Evolutionary conservation across 805 yeast species (phyloP), one percentile per base, ranked within the genome.

Genomic region (Kuraishia hungarica): DNA sequence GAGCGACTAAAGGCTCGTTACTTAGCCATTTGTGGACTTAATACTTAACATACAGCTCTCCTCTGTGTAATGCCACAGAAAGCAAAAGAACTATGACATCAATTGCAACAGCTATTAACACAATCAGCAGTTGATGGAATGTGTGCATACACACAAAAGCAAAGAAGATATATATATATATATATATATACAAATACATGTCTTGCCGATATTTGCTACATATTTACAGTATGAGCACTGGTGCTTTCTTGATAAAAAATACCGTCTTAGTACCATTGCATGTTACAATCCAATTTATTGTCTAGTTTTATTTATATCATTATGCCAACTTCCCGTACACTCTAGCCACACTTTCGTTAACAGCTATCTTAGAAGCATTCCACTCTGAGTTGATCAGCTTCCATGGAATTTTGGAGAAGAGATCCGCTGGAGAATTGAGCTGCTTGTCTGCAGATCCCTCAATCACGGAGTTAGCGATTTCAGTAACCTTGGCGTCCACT

Each of bases 331-430:
- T 58, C 19, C 54, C 59, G 53, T 54, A 66, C 29, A 70, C 62
- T 51, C 66, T 65, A 39, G 61, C 61, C 51, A 69, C 67, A 51
- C 62, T 62, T 20, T 63, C 62, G 39, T 63, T 59, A 13, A 70
- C 70, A 17, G 67, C 58, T 23, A 61, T 53, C 54, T 63, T 66
- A n/a, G 72, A 64, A 22, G 74, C 72, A 26, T 64, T 65, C 75
- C 75, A 72, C 17, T 72, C 74, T 1, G 57, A 28, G 48, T 69
- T 66, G 26, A 69, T 62, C 5, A 60, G 47, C 11, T 61, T 60
- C 74, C 74, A 70, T 28, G 75, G 75, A 52, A 72, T 68, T 48
- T 61, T 63, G 29, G 66, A 59, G 52, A 66, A 68, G 17, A 72
- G 39, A 48, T 57, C 61, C 52, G 66, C 59, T 20, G 65, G 61